phyloP scores from a whole-genome alignment of 2,329 filamentous ascomycete genomes.

The Aschersonia sp. region DNA sequence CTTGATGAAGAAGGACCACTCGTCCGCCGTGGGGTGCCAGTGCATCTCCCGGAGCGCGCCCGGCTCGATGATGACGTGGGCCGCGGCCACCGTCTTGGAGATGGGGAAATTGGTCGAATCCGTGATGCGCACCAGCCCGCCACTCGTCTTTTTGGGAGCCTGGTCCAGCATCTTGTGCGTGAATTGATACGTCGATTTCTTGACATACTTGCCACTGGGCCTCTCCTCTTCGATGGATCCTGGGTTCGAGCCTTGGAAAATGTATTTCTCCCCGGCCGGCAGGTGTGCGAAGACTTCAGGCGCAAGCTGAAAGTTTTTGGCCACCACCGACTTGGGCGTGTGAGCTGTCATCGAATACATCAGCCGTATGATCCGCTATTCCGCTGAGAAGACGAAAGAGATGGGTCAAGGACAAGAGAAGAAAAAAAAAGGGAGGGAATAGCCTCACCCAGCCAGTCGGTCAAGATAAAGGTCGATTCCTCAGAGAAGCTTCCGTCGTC shows the following conservation, averaged over 20 bases:
- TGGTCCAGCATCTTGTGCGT: slow-evolving; percentile 60
- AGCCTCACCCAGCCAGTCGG: slow-evolving; percentile 51
- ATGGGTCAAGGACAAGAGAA: not conserved
- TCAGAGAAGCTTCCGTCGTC: slow-evolving; percentile 37
- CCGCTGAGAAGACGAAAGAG: no score
- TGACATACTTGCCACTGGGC: slow-evolving; percentile 44
- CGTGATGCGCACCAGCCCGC: slow-evolving; percentile 58
- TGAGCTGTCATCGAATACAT: slow-evolving; percentile 29
- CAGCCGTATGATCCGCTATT: not conserved
- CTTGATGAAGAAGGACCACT: slow-evolving; percentile 67
- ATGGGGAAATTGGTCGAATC: slow-evolving; percentile 66
- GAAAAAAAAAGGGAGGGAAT: no score
- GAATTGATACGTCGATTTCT: slow-evolving; percentile 53
- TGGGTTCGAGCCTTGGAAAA: slow-evolving; percentile 56
- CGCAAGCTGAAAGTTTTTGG: slow-evolving; percentile 61
- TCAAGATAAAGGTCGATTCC: slow-evolving; percentile 56
- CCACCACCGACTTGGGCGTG: slow-evolving; percentile 55
- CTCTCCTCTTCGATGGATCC: slow-evolving; percentile 50
- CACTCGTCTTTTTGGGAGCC: slow-evolving; percentile 47
- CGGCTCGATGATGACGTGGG: slow-evolving; percentile 55
- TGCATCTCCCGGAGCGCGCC: slow-evolving; percentile 67
- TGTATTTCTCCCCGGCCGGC: slow-evolving; percentile 56
- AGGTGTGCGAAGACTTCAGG: slow-evolving; percentile 57
- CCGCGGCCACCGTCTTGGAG: slow-evolving; percentile 58
- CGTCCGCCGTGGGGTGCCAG: slow-evolving; percentile 68